Evolutionary conservation across 129 eudicot species (phyloP).

Genomic region (Chrysanthemum seticuspe): DNA sequence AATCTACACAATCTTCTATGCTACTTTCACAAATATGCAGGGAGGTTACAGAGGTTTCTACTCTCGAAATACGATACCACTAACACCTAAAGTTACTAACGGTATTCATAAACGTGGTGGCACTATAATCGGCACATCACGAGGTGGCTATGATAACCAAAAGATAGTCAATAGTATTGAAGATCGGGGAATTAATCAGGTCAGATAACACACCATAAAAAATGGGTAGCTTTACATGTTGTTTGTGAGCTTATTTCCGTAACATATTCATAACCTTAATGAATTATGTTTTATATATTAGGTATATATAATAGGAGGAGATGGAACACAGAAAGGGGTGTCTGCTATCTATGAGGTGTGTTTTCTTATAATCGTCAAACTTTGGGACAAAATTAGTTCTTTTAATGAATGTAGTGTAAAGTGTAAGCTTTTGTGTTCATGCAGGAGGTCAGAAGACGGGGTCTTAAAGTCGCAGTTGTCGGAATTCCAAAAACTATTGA

Average conservation of each 20-base stretch:
- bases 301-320: conserved; percentile 98
- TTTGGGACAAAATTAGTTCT: conserved; percentile 3
- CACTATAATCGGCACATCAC: conserved; percentile 82
- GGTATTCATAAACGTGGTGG: conserved; percentile 98
- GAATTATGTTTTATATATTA: conserved; percentile 18
- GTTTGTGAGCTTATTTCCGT: not conserved
- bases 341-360: conserved; percentile 77
- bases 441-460: conserved; percentile 84
- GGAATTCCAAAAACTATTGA: conserved; percentile 98
- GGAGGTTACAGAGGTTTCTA: conserved; percentile 95
- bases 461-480: conserved; percentile 83
- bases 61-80: conserved; percentile 67
- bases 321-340: conserved; percentile 97
- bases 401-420: not conserved
- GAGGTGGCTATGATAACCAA: conserved; percentile 85
- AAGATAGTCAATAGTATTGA: conserved; percentile 91
- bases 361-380: conserved; percentile 9
- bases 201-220: not conserved
- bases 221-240: not conserved
- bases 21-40: conserved; percentile 39
- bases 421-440: conserved; percentile 3
- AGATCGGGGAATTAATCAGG: conserved; percentile 99
- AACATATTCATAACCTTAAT: not conserved
- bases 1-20: conserved; percentile 9
- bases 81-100: conserved; percentile 70